Evolutionary conservation across 2,329 filamentous ascomycete species (phyloP).

Genomic region (Epichloe coenophiala): DNA sequence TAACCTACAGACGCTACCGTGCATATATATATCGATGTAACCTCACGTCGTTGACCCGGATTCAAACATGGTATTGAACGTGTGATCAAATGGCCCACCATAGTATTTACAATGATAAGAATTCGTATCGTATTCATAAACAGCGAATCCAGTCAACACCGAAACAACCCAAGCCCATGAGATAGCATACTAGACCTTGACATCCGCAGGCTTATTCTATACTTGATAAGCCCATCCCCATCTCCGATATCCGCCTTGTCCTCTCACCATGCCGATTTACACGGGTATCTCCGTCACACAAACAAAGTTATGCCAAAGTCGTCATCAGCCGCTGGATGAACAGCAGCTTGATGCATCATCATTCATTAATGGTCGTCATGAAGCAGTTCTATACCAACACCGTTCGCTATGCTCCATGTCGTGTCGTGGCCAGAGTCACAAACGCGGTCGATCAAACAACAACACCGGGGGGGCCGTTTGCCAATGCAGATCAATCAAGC

Average conservation of each 20-base stretch:
- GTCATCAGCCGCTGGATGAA: neutral
- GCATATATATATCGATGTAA: neutral
- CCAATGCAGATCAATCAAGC: slow-evolving; percentile 14
- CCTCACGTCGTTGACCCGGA: no score
- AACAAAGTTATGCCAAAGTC: neutral
- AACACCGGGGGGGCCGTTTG: neutral
- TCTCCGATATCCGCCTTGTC: neutral
- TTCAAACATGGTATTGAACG: neutral
- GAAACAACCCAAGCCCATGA: neutral
- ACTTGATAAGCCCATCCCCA: neutral
- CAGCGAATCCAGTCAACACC: neutral
- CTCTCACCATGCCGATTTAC: neutral
- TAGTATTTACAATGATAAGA: neutral
- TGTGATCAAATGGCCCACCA: neutral
- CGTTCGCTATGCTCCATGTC: slow-evolving; percentile 3
- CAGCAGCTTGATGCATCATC: neutral
- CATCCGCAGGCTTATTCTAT: neutral
- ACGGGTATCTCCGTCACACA: slow-evolving; percentile 2
- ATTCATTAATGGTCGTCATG: neutral
- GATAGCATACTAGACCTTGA: neutral
- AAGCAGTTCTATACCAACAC: slow-evolving; percentile 6
- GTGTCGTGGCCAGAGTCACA: neutral
- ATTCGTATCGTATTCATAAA: neutral
- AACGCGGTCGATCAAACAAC: neutral
- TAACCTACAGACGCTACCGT: no score